A percentile compares a stretch with the other conserved stretches of the same genome.
phyloP scores from a whole-genome alignment of 2,329 filamentous ascomycete species.

The Arthrobotrys conoides region DNA sequence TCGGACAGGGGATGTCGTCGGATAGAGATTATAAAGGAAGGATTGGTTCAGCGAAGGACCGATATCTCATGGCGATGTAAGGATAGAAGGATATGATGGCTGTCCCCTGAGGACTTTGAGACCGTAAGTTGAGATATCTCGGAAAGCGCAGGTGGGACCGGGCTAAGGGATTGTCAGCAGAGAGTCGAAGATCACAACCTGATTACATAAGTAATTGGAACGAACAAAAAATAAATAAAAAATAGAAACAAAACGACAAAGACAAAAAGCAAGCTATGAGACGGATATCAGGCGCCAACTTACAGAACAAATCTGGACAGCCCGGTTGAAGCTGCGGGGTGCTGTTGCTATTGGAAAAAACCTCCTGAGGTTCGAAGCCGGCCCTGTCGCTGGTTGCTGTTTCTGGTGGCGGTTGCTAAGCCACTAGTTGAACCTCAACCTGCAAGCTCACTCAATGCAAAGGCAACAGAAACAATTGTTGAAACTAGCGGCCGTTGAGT shows the following conservation, averaged over 20 bases:
- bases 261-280: background rate
- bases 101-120: constrained; percentile 5
- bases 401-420: constrained; percentile 29
- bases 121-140: constrained; percentile 16
- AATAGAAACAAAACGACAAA: constrained; percentile 4
- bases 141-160: background rate
- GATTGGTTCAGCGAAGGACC: constrained; percentile 34
- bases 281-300: background rate
- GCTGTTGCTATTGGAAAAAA: background rate
- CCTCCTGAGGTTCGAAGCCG: constrained; percentile 15
- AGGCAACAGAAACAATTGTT: constrained; percentile 6
- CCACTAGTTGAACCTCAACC: constrained; percentile 3
- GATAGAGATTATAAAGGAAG: constrained; percentile 24
- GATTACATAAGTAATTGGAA: background rate
- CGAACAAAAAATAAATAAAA: constrained; percentile 1
- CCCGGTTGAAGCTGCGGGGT: constrained; percentile 13
- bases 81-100: constrained; percentile 2
- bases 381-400: constrained; percentile 18
- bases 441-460: constrained; percentile 10
- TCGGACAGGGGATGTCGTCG: background rate
- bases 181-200: background rate
- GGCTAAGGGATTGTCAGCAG: constrained; percentile 33
- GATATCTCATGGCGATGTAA: constrained; percentile 40
- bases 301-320: background rate
- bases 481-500: background rate